Percentiles rank a stretch among this genome's conserved stretches.
These are phyloP conservation scores for Dendryphion nanum DNA, from an alignment of 2,329 filamentous ascomycete species.

Conservation along the genomic window DNA sequence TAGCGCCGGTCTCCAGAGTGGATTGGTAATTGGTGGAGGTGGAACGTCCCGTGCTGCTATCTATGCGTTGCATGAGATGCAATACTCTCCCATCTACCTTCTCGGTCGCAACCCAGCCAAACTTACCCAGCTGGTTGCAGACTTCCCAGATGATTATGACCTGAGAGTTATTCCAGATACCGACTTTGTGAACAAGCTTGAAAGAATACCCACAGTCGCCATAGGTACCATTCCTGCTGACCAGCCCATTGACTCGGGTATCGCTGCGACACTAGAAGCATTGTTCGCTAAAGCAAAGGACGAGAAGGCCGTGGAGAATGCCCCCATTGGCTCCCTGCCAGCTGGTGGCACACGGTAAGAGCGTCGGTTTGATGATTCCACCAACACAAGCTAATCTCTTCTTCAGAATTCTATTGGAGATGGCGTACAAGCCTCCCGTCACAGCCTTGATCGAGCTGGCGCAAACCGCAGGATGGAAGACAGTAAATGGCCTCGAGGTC, in stretches of 20 bases:
- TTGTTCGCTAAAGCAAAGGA: slow-evolving; percentile 46
- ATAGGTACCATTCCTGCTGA: slow-evolving; percentile 92
- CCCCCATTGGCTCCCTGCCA: slow-evolving; percentile 15
- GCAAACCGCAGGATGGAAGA: slow-evolving; percentile 72
- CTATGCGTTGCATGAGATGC: slow-evolving; percentile 80
- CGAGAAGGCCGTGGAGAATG: slow-evolving; percentile 16
- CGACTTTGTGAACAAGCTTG: slow-evolving; percentile 45
- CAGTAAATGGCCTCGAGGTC: slow-evolving; percentile 84
- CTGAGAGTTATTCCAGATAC: slow-evolving; percentile 56
- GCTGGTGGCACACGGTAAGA: no score
- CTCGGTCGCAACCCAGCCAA: slow-evolving; percentile 74
- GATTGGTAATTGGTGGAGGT: slow-evolving; percentile 84
- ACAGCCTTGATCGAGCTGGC: slow-evolving; percentile 86
- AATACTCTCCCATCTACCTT: slow-evolving; percentile 82
- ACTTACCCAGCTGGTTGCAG: slow-evolving; percentile 63
- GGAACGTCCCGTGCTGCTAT: slow-evolving; percentile 91
- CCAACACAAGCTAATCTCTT: no score
- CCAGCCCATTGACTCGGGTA: slow-evolving; percentile 70
- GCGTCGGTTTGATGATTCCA: no score
- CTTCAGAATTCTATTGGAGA: slow-evolving; percentile 77
- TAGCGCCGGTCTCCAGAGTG: slow-evolving; percentile 50
- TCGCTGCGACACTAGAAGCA: slow-evolving; percentile 63
- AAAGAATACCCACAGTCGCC: slow-evolving; percentile 64
- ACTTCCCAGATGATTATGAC: slow-evolving; percentile 73
- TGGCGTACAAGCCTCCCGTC: slow-evolving; percentile 89